Percentiles rank a stretch among this genome's conserved stretches.
Conservation (phyloP, 441 rosid species). For the Corymbia citriodora region DNA sequence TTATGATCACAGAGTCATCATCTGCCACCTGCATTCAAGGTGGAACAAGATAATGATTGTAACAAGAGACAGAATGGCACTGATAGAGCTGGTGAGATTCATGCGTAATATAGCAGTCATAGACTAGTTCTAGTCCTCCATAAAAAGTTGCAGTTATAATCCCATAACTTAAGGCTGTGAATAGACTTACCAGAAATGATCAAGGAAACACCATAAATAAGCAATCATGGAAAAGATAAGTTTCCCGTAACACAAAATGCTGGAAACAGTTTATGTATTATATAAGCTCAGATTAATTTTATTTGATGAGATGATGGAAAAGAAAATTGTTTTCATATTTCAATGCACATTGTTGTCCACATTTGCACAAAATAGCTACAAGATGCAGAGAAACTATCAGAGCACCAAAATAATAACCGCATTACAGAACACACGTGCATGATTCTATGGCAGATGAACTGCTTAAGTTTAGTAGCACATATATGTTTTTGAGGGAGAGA, state of each 20-base stretch:
- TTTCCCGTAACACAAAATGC: background rate
- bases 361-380: background rate
- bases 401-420: background rate
- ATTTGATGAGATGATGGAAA: background rate
- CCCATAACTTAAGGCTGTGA: background rate
- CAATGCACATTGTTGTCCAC: background rate
- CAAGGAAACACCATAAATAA: background rate
- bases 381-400: background rate
- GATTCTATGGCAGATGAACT: background rate
- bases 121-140: background rate
- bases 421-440: background rate
- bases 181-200: background rate
- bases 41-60: background rate
- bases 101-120: background rate
- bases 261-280: background rate
- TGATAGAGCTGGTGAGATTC: background rate
- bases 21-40: conserved; percentile 52
- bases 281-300: background rate
- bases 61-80: background rate
- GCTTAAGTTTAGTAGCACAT: background rate
- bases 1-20: conserved; percentile 73
- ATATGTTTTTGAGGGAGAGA: background rate
- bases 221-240: background rate
- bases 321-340: background rate
- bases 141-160: background rate